phyloP scores from a whole-genome alignment of 306 rosid genomes.

The Rosa rugosa region DNA sequence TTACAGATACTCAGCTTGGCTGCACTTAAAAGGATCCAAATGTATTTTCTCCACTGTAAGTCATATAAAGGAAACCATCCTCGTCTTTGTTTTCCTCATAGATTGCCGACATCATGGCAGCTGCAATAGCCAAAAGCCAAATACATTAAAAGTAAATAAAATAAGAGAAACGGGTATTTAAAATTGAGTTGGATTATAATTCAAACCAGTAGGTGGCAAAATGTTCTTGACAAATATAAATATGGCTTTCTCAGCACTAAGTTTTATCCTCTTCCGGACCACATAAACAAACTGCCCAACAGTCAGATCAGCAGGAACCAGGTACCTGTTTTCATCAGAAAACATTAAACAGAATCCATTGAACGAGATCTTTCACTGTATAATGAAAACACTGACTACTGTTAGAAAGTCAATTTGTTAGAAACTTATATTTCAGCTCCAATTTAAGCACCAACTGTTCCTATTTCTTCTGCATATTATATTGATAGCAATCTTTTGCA shows the following conservation, averaged over 20 bases:
- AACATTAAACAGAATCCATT: neutral
- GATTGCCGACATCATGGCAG: slow-evolving; percentile 88
- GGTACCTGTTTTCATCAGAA: slow-evolving; percentile 52
- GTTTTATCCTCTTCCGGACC: slow-evolving; percentile 83
- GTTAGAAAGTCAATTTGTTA: neutral
- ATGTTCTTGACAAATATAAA: slow-evolving; percentile 81
- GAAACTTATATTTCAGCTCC: neutral
- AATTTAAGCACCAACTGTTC: neutral
- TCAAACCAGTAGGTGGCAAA: slow-evolving; percentile 80
- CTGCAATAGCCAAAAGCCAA: slow-evolving; percentile 46
- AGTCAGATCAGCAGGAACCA: slow-evolving; percentile 87
- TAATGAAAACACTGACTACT: neutral
- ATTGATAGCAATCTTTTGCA: neutral
- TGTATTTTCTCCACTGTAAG: slow-evolving; percentile 90
- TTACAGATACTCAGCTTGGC: slow-evolving; percentile 19
- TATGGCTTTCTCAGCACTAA: slow-evolving; percentile 86
- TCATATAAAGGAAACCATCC: slow-evolving; percentile 90
- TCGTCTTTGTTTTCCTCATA: slow-evolving; percentile 87
- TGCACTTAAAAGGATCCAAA: slow-evolving; percentile 45
- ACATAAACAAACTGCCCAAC: slow-evolving; percentile 89
- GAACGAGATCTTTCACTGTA: neutral
- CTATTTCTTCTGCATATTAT: neutral
- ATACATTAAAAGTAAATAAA: neutral
- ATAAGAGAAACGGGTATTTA: neutral
- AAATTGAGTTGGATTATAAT: neutral